Evolutionary conservation across 1,139 yeast species (phyloP).

Genomic region (Diutina pseudorugosa): DNA sequence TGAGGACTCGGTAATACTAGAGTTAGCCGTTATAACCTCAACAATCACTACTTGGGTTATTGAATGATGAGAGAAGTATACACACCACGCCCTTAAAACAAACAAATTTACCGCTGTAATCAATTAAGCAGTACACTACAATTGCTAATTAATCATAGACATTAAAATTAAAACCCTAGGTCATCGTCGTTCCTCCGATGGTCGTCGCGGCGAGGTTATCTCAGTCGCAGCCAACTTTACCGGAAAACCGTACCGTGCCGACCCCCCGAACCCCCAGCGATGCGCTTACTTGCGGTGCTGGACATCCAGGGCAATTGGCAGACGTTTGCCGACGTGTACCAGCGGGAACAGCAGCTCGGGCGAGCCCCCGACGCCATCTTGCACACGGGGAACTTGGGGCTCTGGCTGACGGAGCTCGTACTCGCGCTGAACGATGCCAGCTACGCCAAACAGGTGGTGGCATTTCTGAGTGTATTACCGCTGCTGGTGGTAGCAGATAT

Average conservation of each 20-base stretch:
- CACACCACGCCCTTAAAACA: no score
- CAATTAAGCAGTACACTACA: no score
- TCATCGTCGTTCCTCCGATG: no score
- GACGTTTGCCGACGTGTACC: constrained; percentile 7
- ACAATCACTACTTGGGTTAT: no score
- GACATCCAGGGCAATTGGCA: constrained; percentile 26
- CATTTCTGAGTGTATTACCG: constrained; percentile 50
- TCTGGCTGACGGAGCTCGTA: constrained; percentile 53
- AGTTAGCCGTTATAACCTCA: no score
- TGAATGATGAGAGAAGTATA: no score
- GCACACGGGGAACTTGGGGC: constrained; percentile 76
- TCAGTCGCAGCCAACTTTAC: background rate
- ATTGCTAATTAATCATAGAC: no score
- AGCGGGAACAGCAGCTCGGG: background rate
- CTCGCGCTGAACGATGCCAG: constrained; percentile 36
- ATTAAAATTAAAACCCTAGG: no score
- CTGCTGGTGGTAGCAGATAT: constrained; percentile 32
- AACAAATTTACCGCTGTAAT: no score
- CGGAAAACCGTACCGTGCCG: no score
- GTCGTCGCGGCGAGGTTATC: background rate
- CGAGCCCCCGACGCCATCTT: constrained; percentile 25
- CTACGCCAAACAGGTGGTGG: constrained; percentile 53
- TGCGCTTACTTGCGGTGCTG: constrained; percentile 4
- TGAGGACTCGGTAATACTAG: no score
- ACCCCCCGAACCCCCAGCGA: background rate